Base-by-base conservation (phyloP, 2,329 filamentous ascomycete genomes). In the Aspergillus vadensis region DNA sequence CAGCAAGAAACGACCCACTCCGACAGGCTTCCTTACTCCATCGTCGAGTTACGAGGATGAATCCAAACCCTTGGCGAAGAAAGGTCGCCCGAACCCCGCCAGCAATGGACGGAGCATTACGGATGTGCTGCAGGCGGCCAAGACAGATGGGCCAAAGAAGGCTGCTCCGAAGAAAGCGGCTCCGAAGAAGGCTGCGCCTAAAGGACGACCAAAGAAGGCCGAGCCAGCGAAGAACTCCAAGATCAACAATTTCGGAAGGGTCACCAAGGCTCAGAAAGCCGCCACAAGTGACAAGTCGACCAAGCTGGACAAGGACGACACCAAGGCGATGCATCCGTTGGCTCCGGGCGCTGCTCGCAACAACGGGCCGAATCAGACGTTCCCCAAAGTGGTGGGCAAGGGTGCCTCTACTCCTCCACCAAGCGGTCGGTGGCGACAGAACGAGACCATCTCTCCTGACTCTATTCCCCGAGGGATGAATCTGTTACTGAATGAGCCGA, bases 21-120 rank as follows among this genome's bases (percentile, higher is more conserved):
- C 73, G 21, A 75, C 69, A 6, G 75, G 75, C 38, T 70, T 79
- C 43, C 72, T 77, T 52, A 81, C 79, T 6, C 79, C 79, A 27
- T 74, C 77, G 7, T 76, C 77, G 48, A 80, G 76, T 55, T 72
- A 79, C 43, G 73, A 77, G 49, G 73, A 76, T 60, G 68, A 69
- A 48, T 30, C 39, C 21, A 30, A 54, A 17, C 36, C 56, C 36
- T 54, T 65, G n/a, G 62, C 60, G 39, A 59, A 62, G 49, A 75
- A 72, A 51, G 57, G 62, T 43, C 44, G 66, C 57, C 38, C 63
- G 19, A 76, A 76, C 49, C 68, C 73, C 1, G 73, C 71, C 60
- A 75, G 70, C 57, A 68, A 64, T 47, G 74, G 73, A 21, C 68
- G 58, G 21, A 71, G 60, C 36, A 56, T 76, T 48, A 50, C 63